Base-by-base conservation (phyloP, 257 asterid genomes). In the Nicotiana undulata region DNA sequence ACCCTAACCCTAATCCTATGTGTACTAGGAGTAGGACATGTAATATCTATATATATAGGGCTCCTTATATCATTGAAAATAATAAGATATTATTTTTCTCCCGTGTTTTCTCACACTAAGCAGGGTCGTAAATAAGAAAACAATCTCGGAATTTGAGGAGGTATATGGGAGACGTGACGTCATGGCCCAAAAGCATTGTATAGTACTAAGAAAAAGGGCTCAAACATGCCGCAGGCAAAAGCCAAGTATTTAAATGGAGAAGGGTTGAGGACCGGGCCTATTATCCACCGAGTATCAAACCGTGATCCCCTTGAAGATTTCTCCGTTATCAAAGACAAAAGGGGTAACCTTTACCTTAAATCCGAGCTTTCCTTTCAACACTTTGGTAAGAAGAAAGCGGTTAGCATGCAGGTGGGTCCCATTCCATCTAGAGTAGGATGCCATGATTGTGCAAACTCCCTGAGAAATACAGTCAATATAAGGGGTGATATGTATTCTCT, bases 381-480 rank as follows among this genome's bases (percentile, higher is more conserved):
- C 72, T 68, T 81, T 67, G 12, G 87, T 85, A 24, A 88, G 88
- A 72, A 88, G 91, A 74, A 84, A 83, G 52, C 77, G 89, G 53
- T 83, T 83, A 40, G 88, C 67, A 67, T 86, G 91, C 72, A 88
- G 75, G 29, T 81, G 86, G 79, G 80, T 68, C 68, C 84, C 88
- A 52, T 88, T 88, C 91, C 89, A 88, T 85, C 88, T 88, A 56
- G 91, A 86, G 86, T 88, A 88, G 80, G 91, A 88, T 9, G 88
- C 91, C 91, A 88, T 88, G 66, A 88, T 74, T 37, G 91, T 83
- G 80, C 88, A 88, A 77, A 88, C 87, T 77, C 89, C 91, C 76
- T 83, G 88, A 66, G 91, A 83, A 81, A 86, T 75, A 56, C 88
- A 85, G 82, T 88, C 88, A 60, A 85, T 63, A 84, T 85, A 88